Percentiles rank a stretch among this genome's conserved stretches.
Conservation (phyloP, 1,284 basidiomycete genomes). For the Malassezia globosa region DNA sequence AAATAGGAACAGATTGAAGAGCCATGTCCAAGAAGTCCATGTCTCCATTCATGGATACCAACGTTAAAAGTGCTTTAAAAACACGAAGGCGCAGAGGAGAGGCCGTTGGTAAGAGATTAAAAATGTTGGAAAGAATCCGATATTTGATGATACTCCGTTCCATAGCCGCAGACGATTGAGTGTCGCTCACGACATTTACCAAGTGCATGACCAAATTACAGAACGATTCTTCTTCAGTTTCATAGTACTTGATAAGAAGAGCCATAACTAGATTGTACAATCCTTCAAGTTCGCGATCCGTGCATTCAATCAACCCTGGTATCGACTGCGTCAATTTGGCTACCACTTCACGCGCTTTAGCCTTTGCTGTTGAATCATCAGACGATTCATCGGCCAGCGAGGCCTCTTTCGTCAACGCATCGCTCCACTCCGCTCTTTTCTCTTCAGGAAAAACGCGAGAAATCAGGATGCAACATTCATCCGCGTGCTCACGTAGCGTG, state of each 20-base stretch:
- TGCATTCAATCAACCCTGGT: slow-evolving; percentile 29
- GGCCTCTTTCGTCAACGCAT: slow-evolving; percentile 24
- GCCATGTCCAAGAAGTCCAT: slow-evolving; percentile 35
- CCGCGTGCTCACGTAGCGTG: slow-evolving; percentile 35
- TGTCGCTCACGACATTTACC: slow-evolving; percentile 2
- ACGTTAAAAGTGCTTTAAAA: slow-evolving; percentile 30
- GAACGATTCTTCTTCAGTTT: slow-evolving; percentile 11
- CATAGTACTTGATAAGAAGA: slow-evolving; percentile 22
- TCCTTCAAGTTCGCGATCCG: slow-evolving; percentile 42
- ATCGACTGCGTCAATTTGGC: slow-evolving; percentile 25
- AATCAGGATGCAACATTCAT: slow-evolving; percentile 32
- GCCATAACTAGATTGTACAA: slow-evolving; percentile 37
- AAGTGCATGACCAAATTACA: slow-evolving; percentile 22
- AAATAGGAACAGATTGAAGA: slow-evolving; percentile 28
- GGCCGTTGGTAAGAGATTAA: slow-evolving; percentile 32
- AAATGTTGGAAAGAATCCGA: slow-evolving; percentile 40
- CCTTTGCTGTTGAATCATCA: slow-evolving; percentile 5
- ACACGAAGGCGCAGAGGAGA: slow-evolving; percentile 29
- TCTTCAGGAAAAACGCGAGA: slow-evolving; percentile 34
- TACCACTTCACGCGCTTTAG: slow-evolving; percentile 23
- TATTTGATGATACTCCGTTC: slow-evolving; percentile 17
- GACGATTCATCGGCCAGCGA: slow-evolving; percentile 23
- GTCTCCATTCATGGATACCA: slow-evolving; percentile 39
- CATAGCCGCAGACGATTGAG: neutral
- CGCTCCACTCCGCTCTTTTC: slow-evolving; percentile 31